phyloP scores from a whole-genome alignment of 768 basidiomycete genomes.

The Xerocomus spinulosus region DNA sequence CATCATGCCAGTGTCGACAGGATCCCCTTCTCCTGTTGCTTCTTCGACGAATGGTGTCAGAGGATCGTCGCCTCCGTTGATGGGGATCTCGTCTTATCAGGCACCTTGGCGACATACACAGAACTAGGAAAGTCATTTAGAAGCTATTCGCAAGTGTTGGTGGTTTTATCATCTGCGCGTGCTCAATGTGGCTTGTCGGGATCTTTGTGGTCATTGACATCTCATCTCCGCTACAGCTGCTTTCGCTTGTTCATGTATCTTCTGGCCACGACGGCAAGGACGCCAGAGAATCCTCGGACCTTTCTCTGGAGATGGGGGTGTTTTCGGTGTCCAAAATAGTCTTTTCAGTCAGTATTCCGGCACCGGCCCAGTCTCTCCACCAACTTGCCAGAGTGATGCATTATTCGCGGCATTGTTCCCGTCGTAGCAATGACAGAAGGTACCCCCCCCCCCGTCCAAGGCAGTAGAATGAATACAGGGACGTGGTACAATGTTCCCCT shows the following conservation, averaged over 20 bases:
- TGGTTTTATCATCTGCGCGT: not conserved
- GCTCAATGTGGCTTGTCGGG: conserved; percentile 54
- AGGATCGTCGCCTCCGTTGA: conserved; percentile 42
- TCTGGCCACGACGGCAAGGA: conserved; percentile 33
- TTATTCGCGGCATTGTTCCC: no score
- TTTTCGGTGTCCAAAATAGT: no score
- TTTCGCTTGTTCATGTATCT: conserved; percentile 38
- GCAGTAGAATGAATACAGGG: no score
- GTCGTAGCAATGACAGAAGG: no score
- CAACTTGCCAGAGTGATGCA: no score
- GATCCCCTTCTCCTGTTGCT: conserved; percentile 32
- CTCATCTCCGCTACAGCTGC: conserved; percentile 52
- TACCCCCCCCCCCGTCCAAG: no score
- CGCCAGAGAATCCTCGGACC: conserved; percentile 35
- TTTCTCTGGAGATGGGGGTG: not conserved
- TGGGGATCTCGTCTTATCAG: conserved; percentile 40
- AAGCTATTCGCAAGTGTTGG: conserved; percentile 25
- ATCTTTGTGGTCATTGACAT: conserved; percentile 68
- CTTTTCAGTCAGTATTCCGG: no score
- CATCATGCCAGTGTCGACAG: conserved; percentile 36
- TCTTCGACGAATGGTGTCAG: conserved; percentile 37
- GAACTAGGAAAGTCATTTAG: conserved; percentile 28
- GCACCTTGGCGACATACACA: conserved; percentile 42
- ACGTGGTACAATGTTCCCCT: no score
- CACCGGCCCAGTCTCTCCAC: no score